Evolutionary conservation across 2,329 filamentous ascomycete species (phyloP).

Genomic region (Ceratocystiopsis sp.): DNA sequence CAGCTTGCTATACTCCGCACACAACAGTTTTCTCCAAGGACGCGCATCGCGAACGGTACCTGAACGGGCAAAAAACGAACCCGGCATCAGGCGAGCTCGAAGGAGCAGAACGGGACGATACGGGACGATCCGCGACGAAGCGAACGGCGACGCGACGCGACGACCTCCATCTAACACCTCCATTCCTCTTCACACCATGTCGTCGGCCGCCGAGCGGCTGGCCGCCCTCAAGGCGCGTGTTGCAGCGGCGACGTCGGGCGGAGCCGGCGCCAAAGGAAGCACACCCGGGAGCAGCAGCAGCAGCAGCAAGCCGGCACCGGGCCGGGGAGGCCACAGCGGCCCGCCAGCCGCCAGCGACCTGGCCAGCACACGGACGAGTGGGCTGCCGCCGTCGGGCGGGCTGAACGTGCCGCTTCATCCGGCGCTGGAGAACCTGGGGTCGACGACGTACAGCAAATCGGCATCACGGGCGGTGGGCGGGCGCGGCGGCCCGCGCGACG

Average conservation of each 20-base stretch:
- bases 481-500: conserved; percentile 4
- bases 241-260: conserved; percentile 46
- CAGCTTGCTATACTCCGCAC: too few relatives aligned
- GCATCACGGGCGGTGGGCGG: conserved; percentile 11
- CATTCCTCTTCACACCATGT: not conserved
- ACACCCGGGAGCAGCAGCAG: conserved; percentile 14
- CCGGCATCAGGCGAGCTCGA: not conserved
- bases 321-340: too few relatives aligned
- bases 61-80: too few relatives aligned
- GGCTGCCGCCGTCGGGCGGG: conserved; percentile 31
- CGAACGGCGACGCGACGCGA: not conserved
- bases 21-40: too few relatives aligned
- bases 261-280: conserved; percentile 12
- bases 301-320: conserved; percentile 24
- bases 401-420: conserved; percentile 64
- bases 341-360: conserved; percentile 1
- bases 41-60: too few relatives aligned
- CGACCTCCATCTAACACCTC: not conserved
- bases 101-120: not conserved
- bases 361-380: conserved; percentile 3
- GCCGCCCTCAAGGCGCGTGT: conserved; percentile 68
- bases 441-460: conserved; percentile 25
- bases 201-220: conserved; percentile 40
- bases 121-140: not conserved
- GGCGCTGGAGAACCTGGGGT: conserved; percentile 43